Conservation (phyloP, 306 rosid genomes). For the Malus fusca region DNA sequence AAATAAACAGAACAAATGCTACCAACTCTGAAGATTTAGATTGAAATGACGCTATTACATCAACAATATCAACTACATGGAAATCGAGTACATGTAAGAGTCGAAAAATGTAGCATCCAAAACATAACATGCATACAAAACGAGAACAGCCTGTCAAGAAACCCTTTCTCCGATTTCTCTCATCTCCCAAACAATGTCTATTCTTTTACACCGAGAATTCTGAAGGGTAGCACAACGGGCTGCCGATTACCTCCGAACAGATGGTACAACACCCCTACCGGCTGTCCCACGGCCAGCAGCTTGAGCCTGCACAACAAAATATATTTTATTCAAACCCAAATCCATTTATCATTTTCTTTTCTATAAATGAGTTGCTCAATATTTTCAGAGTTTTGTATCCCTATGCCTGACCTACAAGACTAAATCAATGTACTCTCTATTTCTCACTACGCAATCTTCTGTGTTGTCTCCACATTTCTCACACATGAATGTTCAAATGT, state of each 20-base stretch:
- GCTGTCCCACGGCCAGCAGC: conserved; percentile 96
- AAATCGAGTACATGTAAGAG: neutral
- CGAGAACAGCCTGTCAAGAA: conserved; percentile 11
- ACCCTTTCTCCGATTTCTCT: conserved; percentile 16
- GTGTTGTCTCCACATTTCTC: neutral
- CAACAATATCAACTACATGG: conserved; percentile 6
- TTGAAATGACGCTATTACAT: neutral
- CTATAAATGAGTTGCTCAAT: neutral
- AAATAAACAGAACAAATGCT: too few species aligned
- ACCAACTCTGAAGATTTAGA: neutral
- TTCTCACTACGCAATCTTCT: neutral
- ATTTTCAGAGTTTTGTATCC: neutral
- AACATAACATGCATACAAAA: conserved; percentile 6
- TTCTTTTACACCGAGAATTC: conserved; percentile 22
- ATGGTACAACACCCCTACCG: conserved; percentile 83
- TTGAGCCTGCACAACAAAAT: conserved; percentile 56
- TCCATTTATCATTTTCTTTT: neutral
- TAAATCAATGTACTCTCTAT: neutral
- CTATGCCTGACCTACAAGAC: neutral
- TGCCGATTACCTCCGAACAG: conserved; percentile 67
- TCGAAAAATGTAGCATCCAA: conserved; percentile 13
- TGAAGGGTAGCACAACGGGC: neutral
- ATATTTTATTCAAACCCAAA: conserved; percentile 1
- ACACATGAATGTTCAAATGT: neutral
- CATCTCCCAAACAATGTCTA: conserved; percentile 14